Evolutionary conservation across 805 yeast species (phyloP).

Genomic region (Pichia gijzeniarum): DNA sequence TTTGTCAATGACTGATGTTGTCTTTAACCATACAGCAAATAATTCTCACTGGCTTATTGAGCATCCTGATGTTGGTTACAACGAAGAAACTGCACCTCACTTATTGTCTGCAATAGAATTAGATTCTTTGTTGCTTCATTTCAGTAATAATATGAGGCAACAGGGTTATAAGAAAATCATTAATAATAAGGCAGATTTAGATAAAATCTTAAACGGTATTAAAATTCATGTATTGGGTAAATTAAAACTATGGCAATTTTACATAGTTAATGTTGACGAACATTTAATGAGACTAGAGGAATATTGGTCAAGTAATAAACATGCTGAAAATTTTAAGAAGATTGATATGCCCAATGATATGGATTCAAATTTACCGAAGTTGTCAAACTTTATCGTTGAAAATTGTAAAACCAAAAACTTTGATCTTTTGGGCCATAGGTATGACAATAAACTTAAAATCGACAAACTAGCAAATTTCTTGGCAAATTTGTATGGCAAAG

Average conservation of each 20-base stretch:
- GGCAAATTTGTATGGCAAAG: constrained; percentile 30
- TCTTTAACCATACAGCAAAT: constrained; percentile 90
- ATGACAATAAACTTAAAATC: constrained; percentile 47
- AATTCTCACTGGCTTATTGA: constrained; percentile 80
- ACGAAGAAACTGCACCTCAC: constrained; percentile 83
- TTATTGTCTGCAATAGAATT: constrained; percentile 76
- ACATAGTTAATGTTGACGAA: constrained; percentile 54
- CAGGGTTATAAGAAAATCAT: constrained; percentile 60
- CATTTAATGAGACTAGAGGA: constrained; percentile 35
- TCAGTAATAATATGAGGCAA: constrained; percentile 49
- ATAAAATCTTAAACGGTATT: constrained; percentile 59
- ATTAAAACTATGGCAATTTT: constrained; percentile 81
- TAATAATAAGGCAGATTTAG: constrained; percentile 46
- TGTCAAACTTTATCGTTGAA: constrained; percentile 42
- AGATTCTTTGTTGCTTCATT: constrained; percentile 61
- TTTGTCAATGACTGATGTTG: constrained; percentile 83
- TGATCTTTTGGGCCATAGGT: constrained; percentile 39
- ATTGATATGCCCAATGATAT: constrained; percentile 41
- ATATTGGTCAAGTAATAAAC: constrained; percentile 26
- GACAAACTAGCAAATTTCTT: constrained; percentile 48
- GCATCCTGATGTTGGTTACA: constrained; percentile 90
- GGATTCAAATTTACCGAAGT: constrained; percentile 40
- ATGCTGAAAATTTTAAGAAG: constrained; percentile 8
- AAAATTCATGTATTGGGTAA: constrained; percentile 59
- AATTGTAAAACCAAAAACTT: constrained; percentile 36